A percentile compares a stretch with the other conserved stretches of the same genome.
Conservation (phyloP, 345 rosid species). For the Geranium rotundifolium region DNA sequence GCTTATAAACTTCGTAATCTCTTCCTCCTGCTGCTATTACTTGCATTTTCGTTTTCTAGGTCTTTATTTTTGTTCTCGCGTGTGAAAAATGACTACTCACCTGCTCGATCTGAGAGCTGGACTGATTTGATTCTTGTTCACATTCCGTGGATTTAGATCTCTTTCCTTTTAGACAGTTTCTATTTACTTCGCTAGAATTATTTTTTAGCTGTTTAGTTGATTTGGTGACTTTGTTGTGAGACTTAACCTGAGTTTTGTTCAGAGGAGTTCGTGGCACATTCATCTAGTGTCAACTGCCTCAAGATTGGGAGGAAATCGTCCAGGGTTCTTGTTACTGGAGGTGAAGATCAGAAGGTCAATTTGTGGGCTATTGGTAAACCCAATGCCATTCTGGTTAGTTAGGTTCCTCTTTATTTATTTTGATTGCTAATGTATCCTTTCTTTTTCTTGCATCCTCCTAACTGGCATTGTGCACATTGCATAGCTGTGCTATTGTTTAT, state of each 20-base stretch:
- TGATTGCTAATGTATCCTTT: too few relatives aligned
- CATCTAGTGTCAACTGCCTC: conserved; percentile 83
- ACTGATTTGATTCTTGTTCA: not conserved
- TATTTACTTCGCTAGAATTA: not conserved
- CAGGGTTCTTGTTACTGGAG: conserved; percentile 89
- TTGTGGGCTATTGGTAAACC: conserved; percentile 99
- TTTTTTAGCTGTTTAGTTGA: not conserved
- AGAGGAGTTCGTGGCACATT: conserved; percentile 99
- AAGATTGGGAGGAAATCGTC: conserved; percentile 96
- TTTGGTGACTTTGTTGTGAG: conserved; percentile 5
- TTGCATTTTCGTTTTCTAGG: conserved; percentile 6
- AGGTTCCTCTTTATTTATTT: not conserved
- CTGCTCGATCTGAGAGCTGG: not conserved
- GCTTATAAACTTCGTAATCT: conserved; percentile 99
- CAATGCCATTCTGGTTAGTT: conserved; percentile 91
- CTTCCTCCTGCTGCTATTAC: conserved; percentile 3
- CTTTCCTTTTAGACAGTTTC: not conserved
- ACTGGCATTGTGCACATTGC: too few relatives aligned
- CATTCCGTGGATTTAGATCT: not conserved
- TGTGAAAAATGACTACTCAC: too few relatives aligned
- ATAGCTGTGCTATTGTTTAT: not conserved
- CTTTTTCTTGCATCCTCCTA: too few relatives aligned
- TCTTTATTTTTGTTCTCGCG: conserved; percentile 2
- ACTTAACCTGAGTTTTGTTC: conserved; percentile 35
- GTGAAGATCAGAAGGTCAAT: conserved; percentile 97